Evolutionary conservation across 176 grass and related monocot species (phyloP).

Genomic region (Oryza meridionalis): DNA sequence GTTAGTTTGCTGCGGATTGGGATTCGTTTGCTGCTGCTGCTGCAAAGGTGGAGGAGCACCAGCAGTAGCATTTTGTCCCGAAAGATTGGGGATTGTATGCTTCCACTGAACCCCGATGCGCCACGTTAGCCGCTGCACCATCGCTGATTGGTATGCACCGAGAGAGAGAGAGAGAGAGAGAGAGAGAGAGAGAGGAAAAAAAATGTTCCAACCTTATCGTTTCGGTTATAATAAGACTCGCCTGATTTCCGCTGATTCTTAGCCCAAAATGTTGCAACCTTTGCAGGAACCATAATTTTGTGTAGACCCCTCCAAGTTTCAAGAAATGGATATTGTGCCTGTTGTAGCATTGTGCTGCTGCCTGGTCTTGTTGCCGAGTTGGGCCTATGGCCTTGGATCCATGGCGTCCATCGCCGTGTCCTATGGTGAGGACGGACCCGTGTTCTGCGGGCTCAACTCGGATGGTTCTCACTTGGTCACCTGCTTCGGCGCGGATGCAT

Average conservation of each 20-base stretch:
- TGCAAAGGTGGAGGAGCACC: background rate
- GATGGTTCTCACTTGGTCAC: conserved; percentile 78
- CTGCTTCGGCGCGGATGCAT: conserved; percentile 85
- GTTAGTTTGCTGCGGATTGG: background rate
- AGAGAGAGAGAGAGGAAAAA: background rate
- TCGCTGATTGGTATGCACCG: conserved; percentile 3
- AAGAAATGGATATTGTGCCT: conserved; percentile 36
- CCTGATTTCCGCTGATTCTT: conserved; percentile 20
- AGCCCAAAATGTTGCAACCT: background rate
- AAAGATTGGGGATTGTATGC: conserved; percentile 17
- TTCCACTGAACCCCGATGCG: conserved; percentile 7
- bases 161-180: background rate
- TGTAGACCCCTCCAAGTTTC: conserved; percentile 21
- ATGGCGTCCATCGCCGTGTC: conserved; percentile 96
- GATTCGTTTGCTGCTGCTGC: background rate
- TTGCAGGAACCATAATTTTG: conserved; percentile 34
- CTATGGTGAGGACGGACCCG: conserved; percentile 92
- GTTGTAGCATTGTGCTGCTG: conserved; percentile 42
- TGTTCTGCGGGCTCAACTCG: conserved; percentile 84
- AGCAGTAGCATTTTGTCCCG: background rate
- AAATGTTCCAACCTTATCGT: background rate
- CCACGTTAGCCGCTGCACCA: background rate
- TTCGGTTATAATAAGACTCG: conserved; percentile 33
- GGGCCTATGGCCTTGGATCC: conserved; percentile 69
- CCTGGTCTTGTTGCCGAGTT: conserved; percentile 34